phyloP scores from a whole-genome alignment of 768 basidiomycete species.

The Floccularia luteovirens region DNA sequence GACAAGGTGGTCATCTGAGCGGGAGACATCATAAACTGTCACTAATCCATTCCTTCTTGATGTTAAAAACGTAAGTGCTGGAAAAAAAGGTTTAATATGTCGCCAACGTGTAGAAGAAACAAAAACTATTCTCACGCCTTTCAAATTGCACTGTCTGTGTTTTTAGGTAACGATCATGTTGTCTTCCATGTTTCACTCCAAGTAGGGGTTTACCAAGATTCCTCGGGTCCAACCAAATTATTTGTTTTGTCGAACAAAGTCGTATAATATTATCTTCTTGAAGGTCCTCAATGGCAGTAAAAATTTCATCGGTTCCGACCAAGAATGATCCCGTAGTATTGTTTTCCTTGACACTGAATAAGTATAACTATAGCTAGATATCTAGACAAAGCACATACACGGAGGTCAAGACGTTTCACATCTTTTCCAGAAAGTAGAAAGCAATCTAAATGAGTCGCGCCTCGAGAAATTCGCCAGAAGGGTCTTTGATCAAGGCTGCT shows the following conservation, averaged over 20 bases:
- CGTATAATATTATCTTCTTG: slow-evolving; percentile 36
- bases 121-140: slow-evolving; percentile 21
- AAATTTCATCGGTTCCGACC: slow-evolving; percentile 21
- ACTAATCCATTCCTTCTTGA: slow-evolving; percentile 53
- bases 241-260: slow-evolving; percentile 50
- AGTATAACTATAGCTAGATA: neutral
- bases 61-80: slow-evolving; percentile 51
- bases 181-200: slow-evolving; percentile 52
- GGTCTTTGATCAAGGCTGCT: slow-evolving; percentile 16
- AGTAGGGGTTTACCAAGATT: slow-evolving; percentile 50
- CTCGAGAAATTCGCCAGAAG: slow-evolving; percentile 49
- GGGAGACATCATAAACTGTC: slow-evolving; percentile 58
- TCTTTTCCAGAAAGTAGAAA: slow-evolving; percentile 38
- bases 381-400: slow-evolving; percentile 32
- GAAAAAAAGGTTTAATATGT: neutral
- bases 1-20: slow-evolving; percentile 28
- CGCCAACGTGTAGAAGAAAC: neutral
- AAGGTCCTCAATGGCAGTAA: slow-evolving; percentile 49
- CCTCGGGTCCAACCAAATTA: slow-evolving; percentile 68
- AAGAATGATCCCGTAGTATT: slow-evolving; percentile 22
- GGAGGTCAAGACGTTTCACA: slow-evolving; percentile 41
- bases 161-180: slow-evolving; percentile 51
- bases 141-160: slow-evolving; percentile 27
- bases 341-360: neutral
- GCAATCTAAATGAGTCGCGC: slow-evolving; percentile 24